Percentiles rank a stretch among this genome's conserved stretches.
phyloP scores from a whole-genome alignment of 345 rosid genomes.

The Salix dunnii region DNA sequence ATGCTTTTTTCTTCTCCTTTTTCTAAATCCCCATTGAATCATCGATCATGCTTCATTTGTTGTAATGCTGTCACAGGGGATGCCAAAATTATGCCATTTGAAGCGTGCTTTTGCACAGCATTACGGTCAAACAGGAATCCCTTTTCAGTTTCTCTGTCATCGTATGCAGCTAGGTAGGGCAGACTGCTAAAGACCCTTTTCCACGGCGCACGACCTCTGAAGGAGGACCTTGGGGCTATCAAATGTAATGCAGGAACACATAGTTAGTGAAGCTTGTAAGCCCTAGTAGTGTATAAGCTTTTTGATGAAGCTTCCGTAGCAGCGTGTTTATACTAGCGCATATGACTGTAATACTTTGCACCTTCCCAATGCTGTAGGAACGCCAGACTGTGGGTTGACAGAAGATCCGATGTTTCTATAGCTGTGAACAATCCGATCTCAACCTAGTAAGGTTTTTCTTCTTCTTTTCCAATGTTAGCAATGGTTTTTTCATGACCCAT shows the following conservation, averaged over 20 bases:
- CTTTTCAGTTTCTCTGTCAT: not conserved
- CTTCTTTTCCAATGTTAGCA: not conserved
- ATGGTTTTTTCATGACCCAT: not conserved
- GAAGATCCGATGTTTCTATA: not conserved
- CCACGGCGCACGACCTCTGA: not conserved
- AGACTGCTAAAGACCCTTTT: not conserved
- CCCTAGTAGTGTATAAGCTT: too few relatives aligned
- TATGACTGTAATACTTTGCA: not conserved
- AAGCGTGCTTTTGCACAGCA: not conserved
- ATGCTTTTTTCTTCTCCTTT: not conserved
- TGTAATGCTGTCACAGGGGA: not conserved
- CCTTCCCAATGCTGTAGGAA: not conserved
- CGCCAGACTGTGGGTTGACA: not conserved
- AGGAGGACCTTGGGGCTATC: not conserved
- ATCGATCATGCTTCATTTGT: not conserved
- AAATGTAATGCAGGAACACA: conserved; percentile 10
- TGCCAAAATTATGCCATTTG: not conserved
- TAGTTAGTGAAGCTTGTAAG: not conserved
- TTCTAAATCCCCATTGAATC: not conserved
- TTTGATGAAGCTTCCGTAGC: not conserved
- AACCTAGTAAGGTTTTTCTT: not conserved
- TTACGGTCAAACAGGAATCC: not conserved
- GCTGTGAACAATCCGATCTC: not conserved
- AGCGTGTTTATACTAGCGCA: not conserved
- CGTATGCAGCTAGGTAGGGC: not conserved